Percentiles rank a stretch among this genome's conserved stretches.
Conservation (phyloP, 1,284 basidiomycete genomes). For the Xerocomus minutiporus region DNA sequence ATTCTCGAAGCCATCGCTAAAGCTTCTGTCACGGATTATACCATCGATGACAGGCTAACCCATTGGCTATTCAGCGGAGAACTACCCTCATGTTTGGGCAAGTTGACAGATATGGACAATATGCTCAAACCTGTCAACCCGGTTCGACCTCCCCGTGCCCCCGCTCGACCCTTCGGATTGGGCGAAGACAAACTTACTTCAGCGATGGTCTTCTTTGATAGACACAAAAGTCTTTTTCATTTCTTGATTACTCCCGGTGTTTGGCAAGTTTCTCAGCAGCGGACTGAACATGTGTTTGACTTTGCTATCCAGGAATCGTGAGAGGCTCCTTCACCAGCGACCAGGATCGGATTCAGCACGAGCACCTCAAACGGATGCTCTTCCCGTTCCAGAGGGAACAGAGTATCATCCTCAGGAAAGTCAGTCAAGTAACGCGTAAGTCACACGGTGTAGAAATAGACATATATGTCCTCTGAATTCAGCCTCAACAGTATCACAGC, state of each 20-base stretch:
- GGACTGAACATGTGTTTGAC: background rate
- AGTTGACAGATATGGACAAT: background rate
- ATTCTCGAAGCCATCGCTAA: background rate
- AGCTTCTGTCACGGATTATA: background rate
- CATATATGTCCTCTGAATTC: background rate
- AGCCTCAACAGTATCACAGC: background rate
- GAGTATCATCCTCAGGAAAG: background rate
- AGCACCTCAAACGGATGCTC: background rate
- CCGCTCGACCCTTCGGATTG: background rate
- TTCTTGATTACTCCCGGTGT: background rate
- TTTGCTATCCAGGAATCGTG: background rate
- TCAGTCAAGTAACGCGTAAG: background rate
- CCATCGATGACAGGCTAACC: background rate
- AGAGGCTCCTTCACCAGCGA: background rate
- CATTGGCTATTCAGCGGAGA: background rate
- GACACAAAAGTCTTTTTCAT: background rate
- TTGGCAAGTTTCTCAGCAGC: background rate
- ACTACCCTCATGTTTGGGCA: background rate
- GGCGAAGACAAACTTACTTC: background rate
- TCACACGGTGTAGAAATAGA: background rate
- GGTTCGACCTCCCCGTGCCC: too few relatives aligned
- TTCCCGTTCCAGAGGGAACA: background rate
- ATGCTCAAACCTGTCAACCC: background rate
- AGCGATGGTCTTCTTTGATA: background rate
- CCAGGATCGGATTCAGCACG: background rate